phyloP scores from a whole-genome alignment of 78 protist genomes.

The Chrysochromulina parva region DNA sequence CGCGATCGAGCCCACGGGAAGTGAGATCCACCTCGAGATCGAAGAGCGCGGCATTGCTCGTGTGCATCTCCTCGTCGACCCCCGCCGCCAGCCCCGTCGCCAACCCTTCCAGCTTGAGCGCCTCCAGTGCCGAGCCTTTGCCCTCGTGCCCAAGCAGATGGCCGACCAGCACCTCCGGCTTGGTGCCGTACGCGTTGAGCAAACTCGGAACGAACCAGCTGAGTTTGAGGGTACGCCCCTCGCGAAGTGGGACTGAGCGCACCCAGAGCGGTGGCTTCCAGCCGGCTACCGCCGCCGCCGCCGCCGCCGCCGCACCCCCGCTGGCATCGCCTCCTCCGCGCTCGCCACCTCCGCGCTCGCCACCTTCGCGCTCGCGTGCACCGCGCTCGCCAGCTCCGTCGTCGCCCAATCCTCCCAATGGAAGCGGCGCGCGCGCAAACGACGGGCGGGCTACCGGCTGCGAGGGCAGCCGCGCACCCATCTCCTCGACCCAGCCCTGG shows the following conservation, averaged over 20 bases:
- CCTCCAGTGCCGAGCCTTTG: neutral
- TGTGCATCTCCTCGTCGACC: neutral
- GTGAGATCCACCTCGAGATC: neutral
- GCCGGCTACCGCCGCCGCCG: too few species aligned
- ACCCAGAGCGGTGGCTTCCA: neutral
- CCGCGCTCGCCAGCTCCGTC: too few species aligned
- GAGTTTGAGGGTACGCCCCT: neutral
- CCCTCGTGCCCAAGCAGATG: constrained; percentile 44
- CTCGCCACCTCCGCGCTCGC: too few species aligned
- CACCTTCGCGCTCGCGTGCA: too few species aligned
- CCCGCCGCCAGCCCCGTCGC: constrained; percentile 22
- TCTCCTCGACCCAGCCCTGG: too few species aligned
- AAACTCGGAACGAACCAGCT: neutral
- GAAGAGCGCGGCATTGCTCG: neutral
- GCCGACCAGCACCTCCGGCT: neutral
- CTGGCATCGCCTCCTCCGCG: too few species aligned
- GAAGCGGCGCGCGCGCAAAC: too few species aligned
- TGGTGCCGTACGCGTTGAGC: neutral
- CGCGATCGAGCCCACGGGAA: neutral
- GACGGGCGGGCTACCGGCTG: too few species aligned
- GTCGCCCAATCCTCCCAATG: too few species aligned
- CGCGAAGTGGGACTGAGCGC: neutral
- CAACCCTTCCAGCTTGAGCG: neutral
- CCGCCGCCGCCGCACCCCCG: too few species aligned
- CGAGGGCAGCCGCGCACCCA: too few species aligned